Base-by-base conservation (phyloP, 352 stramenopile species). In the Phytopythium boreale region DNA sequence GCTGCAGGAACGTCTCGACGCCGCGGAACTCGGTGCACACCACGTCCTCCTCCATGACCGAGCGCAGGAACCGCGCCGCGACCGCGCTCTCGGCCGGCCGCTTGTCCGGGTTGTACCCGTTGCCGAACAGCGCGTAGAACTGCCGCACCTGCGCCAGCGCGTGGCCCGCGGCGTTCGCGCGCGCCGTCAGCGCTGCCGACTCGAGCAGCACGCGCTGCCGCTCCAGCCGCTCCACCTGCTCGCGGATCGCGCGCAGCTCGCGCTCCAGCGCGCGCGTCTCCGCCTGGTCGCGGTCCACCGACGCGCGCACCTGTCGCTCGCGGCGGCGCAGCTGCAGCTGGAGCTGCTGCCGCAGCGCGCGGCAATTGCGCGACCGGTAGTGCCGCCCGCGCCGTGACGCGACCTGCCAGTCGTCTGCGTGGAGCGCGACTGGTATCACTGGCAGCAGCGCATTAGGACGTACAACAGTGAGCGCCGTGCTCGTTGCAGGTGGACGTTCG, bases 1-100 rank as follows among this genome's bases (percentile, higher is more conserved):
- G 77, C 12, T 65, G 47, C 39, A 87, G 57, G 56, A 89, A 87
- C 31, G 76, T 43, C 24, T 85, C 69, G 2, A 89, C 77, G 22
- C 80, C 80, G 20, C 62, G 64, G 60, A 89, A 89, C 62, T 89
- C 80, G 55, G 70, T 72, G 62, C 80, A 89, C 9, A 84, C 46
- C 5, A 66, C 76, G 31, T 89, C 74, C 2, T 72, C 56, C 19
- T 34, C 27, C 80, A 89, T 87, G 15, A 76, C 62, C 26, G 59
- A 58, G 56, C 71, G 68, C 64, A 89, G 51, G 53, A 82, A 87
- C 36, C 41, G 44, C 36, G 72, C 77, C 0, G 75, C 68, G 2
- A 66, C 36, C 19, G 31, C 61, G 20, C 65, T 69, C 0, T 72
- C 64, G 26, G 49, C 50, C 1, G 76, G 75, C 5, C 62, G 34